A percentile compares a stretch with the other conserved stretches of the same genome.
Conservation (phyloP, 2,329 filamentous ascomycete species). For the Penicillium sp. region DNA sequence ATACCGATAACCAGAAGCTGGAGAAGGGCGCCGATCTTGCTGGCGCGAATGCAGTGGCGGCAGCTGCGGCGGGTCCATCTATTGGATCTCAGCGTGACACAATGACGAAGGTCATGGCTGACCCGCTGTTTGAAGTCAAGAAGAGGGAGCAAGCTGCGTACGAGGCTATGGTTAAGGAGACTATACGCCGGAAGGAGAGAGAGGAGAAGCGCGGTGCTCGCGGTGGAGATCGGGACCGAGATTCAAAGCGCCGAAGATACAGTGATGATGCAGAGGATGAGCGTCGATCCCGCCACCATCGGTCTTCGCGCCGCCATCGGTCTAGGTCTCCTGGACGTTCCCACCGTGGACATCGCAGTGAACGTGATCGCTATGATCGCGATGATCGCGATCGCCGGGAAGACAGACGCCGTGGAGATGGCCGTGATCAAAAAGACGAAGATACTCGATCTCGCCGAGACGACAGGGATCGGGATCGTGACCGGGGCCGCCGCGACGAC, state of each 20-base stretch:
- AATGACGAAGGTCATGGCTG: constrained; percentile 80
- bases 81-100: constrained; percentile 76
- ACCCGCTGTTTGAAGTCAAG: constrained; percentile 91
- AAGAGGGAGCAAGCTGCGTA: constrained; percentile 82
- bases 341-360: constrained; percentile 24
- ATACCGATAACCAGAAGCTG: constrained; percentile 70
- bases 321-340: constrained; percentile 27
- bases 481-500: constrained; percentile 16
- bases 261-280: constrained; percentile 26
- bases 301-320: constrained; percentile 25
- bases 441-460: constrained; percentile 11
- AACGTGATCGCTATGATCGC: constrained; percentile 22
- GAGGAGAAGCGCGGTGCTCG: constrained; percentile 23
- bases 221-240: constrained; percentile 17
- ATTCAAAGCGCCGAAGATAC: constrained; percentile 25
- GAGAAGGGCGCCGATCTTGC: constrained; percentile 61
- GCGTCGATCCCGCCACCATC: constrained; percentile 19
- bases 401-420: constrained; percentile 16
- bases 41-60: constrained; percentile 17
- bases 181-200: constrained; percentile 33
- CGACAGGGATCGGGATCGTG: constrained; percentile 13
- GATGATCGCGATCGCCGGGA: constrained; percentile 23
- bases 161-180: constrained; percentile 53
- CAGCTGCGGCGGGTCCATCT: constrained; percentile 38
- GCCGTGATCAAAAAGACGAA: constrained; percentile 16